A percentile compares a stretch with the other conserved stretches of the same genome.
phyloP scores from a whole-genome alignment of 2,329 filamentous ascomycete genomes.

The Pseudogymnoascus sp. region DNA sequence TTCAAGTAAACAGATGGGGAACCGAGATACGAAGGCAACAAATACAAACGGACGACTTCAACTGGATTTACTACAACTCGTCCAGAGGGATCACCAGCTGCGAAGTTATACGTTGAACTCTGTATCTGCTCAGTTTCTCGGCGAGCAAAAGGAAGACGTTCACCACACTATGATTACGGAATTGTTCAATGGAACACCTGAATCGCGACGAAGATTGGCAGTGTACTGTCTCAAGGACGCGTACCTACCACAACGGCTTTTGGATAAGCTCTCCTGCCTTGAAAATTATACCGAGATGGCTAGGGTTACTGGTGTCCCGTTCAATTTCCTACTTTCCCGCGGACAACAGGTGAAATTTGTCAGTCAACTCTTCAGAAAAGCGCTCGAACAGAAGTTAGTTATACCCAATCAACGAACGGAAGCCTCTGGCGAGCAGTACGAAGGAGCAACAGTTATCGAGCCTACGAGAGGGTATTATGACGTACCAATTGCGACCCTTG shows the following conservation, averaged over 20 bases:
- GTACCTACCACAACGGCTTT: constrained; percentile 83
- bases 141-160: constrained; percentile 97
- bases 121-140: constrained; percentile 86
- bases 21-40: constrained; percentile 84
- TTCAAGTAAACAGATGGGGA: constrained; percentile 97
- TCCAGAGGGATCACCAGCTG: constrained; percentile 90
- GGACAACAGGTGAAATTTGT: constrained; percentile 98
- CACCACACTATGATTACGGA: constrained; percentile 99
- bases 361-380: constrained; percentile 93
- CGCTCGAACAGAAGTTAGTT: constrained; percentile 83
- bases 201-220: constrained; percentile 81
- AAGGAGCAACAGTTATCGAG: constrained; percentile 96
- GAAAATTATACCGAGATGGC: constrained; percentile 99
- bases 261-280: constrained; percentile 98
- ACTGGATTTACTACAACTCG: constrained; percentile 84
- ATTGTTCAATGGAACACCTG: constrained; percentile 89
- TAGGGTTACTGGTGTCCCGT: constrained; percentile 95
- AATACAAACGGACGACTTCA: constrained; percentile 93
- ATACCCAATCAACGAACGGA: constrained; percentile 77
- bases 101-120: constrained; percentile 97
- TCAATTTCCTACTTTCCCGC: constrained; percentile 84
- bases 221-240: constrained; percentile 98
- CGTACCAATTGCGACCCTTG: constrained; percentile 88
- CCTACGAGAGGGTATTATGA: constrained; percentile 89
- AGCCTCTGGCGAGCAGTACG: constrained; percentile 77